Evolutionary conservation across 139 green algal species (phyloP), one percentile per base, ranked within the genome.

Genomic region (Chlamydomonas asymmetrica): DNA sequence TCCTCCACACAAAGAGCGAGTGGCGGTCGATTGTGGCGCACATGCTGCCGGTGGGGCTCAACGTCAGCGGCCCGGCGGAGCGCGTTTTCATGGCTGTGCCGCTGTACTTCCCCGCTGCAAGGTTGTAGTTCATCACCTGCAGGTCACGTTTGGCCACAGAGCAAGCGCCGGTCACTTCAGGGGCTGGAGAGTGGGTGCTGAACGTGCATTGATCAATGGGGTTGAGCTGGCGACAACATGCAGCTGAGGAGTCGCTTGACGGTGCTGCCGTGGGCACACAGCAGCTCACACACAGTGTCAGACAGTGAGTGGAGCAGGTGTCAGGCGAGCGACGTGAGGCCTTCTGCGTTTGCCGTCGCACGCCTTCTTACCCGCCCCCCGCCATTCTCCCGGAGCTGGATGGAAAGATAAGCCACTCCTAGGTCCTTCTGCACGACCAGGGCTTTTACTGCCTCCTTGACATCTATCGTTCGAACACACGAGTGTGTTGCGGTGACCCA

Each of bases 1-100:
- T 73, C 9, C 81, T 54, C 86, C 88, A 94, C 61, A 95, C 84
- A 56, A 88, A 83, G 23, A 93, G 50, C 1, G 74, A 90, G 75
- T 91, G 82, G 27, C 68, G 71, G 80, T 93, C 91, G 7, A 85
- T 61, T 7, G 82, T 88, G 23, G 83, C 88, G 23, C 90, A 80
- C 31, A 88, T 73, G 9, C 32, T n/a, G 34, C 87, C 85, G 22
- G 59, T 43, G 45, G 70, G 5, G 50, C 71, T 74, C n/a, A 84
- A 73, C 29, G 60, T 59, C 54, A 89, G 75, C 13, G 69, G 74
- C 7, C 71, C 60, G 13, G 80, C 61, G 5, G 35, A 61, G n/a
- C 80, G 78, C 31, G 74, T 83, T 59, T 85, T 85, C 48, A 89
- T 73, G 13, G 75, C 75, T 2, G 35, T 74, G 8, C 71, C 62